Conservation (phyloP, 345 rosid species). For the Punica granatum region DNA sequence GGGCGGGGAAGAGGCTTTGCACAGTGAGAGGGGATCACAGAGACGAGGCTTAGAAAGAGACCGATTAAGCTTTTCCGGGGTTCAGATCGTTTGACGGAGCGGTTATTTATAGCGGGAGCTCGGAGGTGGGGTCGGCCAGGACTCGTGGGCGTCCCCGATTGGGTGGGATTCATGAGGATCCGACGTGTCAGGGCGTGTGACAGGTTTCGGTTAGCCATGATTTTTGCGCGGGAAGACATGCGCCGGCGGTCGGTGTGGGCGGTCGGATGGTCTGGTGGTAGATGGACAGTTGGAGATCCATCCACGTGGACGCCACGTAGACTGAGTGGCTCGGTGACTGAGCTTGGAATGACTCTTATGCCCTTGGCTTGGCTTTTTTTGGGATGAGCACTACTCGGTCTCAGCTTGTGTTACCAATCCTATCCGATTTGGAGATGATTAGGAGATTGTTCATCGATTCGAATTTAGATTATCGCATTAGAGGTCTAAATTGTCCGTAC, state of each 20-base stretch:
- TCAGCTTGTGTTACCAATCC: not conserved
- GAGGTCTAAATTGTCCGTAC: too few relatives aligned
- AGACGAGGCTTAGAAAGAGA: not conserved
- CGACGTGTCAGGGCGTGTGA: slow-evolving; percentile 19
- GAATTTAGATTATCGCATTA: too few relatives aligned
- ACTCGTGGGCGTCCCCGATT: slow-evolving; percentile 5
- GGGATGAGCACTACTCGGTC: not conserved
- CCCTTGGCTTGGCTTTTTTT: not conserved
- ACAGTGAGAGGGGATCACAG: not conserved
- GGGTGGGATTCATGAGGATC: not conserved
- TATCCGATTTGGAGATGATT: too few relatives aligned
- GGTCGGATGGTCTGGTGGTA: not conserved
- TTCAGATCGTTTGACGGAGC: not conserved
- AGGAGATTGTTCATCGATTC: too few relatives aligned
- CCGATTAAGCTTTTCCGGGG: not conserved
- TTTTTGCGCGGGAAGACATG: slow-evolving; percentile 17
- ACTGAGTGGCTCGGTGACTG: not conserved
- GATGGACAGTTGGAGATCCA: not conserved
- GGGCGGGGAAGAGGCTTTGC: not conserved
- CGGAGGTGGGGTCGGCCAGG: not conserved
- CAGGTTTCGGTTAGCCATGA: slow-evolving; percentile 25
- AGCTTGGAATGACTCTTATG: not conserved
- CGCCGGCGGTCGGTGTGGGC: slow-evolving; percentile 1
- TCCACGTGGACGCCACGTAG: slow-evolving; percentile 15
- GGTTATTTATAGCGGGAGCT: not conserved